Base-by-base conservation (phyloP, 352 stramenopile species). In the Phytophthora quininea region DNA sequence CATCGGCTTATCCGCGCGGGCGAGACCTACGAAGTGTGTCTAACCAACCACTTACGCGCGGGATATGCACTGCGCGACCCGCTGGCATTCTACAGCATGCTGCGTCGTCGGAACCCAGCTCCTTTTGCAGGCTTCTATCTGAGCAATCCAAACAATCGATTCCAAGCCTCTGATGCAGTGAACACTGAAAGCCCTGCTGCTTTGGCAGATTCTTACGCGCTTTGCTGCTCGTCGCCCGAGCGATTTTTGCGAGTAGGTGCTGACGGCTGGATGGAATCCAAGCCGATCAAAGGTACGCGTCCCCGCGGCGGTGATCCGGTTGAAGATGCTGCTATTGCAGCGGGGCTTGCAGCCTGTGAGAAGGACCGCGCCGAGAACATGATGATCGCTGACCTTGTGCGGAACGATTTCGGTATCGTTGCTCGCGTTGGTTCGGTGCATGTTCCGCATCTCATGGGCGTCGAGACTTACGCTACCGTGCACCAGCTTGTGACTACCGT, bases 401-500 rank as follows among this genome's bases (percentile, higher is more conserved):
- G 96, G 46, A 99, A 99, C 79, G 96, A 99, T 74, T 91, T 99
- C 46, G 91, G 91, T 19, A 70, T 94, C n/a, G 92, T 99, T 15
- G 97, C 94, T 38, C 75, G 96, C 54, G 80, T 95, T 40, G 96
- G 95, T 32, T 93, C 80, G 2, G 96, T 99, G 3, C 84, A 97
- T 62, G 96, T 99, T 19, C 90, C 94, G 3, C 91, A 87, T 67
- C 78, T 99, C 24, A 98, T 98, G 93, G 73, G 85, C 4, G 96
- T 99, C 51, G 96, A 99, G 77, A 97, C 82, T 3, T 99, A 98
- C 79, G 89, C 96, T 4, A 99, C 96, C 1, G 97, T 99, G 35
- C 97, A 99, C 78, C 97, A 99, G 75, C 93, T 99, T 55, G 96
- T 99, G 32, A 98, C 93, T 15, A 99, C 96, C 2, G 93, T 99